Evolutionary conservation across 2,329 filamentous ascomycete species (phyloP).

Genomic region (Tolypocladium paradoxum): DNA sequence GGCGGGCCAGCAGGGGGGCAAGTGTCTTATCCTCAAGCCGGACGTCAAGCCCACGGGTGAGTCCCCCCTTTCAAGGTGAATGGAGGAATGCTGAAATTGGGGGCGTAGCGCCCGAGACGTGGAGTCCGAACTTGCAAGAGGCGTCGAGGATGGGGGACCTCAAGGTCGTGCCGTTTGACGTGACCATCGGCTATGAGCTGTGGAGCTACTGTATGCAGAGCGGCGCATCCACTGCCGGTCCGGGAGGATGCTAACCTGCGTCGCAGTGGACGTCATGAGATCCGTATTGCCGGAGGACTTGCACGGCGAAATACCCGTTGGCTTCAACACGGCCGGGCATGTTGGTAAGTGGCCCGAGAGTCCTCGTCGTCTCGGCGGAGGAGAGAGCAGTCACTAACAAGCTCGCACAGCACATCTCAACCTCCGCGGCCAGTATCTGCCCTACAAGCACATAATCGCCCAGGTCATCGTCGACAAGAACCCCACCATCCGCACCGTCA

Average conservation of each 20-base stretch:
- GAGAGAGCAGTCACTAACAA: not conserved
- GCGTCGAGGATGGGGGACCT: constrained; percentile 60
- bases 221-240: not conserved
- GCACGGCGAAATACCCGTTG: constrained; percentile 70
- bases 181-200: constrained; percentile 71
- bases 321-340: constrained; percentile 84
- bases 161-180: constrained; percentile 60
- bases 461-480: constrained; percentile 88
- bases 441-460: constrained; percentile 79
- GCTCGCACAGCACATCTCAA: constrained; percentile 66
- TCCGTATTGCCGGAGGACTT: constrained; percentile 72
- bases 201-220: constrained; percentile 64
- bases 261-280: constrained; percentile 65
- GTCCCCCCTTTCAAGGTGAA: not conserved
- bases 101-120: constrained; percentile 49
- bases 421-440: constrained; percentile 69
- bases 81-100: not conserved
- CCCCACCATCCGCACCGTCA: constrained; percentile 69
- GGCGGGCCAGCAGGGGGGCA: constrained; percentile 38
- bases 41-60: constrained; percentile 42
- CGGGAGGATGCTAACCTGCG: not conserved
- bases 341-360: constrained; percentile 50
- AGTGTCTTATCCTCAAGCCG: constrained; percentile 50
- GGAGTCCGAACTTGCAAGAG: constrained; percentile 59
- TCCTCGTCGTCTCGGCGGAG: not conserved